These are phyloP conservation scores for Naumovozyma baii DNA, from an alignment of 805 yeast species.

Conservation along the genomic window DNA sequence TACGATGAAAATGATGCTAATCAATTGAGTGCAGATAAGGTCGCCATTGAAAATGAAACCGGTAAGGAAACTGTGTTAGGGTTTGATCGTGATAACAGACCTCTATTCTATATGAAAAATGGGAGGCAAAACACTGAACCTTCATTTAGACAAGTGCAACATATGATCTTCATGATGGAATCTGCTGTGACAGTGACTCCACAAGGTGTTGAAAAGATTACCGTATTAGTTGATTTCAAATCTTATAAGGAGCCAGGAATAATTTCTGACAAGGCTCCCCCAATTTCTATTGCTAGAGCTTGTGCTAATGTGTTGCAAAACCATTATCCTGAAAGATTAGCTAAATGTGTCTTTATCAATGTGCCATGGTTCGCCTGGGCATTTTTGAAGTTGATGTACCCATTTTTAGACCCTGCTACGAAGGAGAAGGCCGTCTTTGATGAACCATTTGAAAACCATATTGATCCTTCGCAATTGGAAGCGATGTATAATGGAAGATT, in stretches of 20 bases:
- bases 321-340: slow-evolving; percentile 51
- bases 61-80: slow-evolving; percentile 49
- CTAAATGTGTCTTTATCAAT: slow-evolving; percentile 43
- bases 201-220: slow-evolving; percentile 48
- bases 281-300: slow-evolving; percentile 42
- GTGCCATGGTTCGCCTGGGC: slow-evolving; percentile 51
- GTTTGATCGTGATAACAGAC: slow-evolving; percentile 44
- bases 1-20: slow-evolving; percentile 29
- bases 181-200: slow-evolving; percentile 44
- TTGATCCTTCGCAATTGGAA: slow-evolving; percentile 44
- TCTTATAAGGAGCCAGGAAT: slow-evolving; percentile 32
- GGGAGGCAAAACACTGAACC: slow-evolving; percentile 49
- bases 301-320: slow-evolving; percentile 42
- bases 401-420: slow-evolving; percentile 51
- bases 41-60: slow-evolving; percentile 40
- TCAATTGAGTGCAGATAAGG: slow-evolving; percentile 34
- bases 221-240: slow-evolving; percentile 47
- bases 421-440: slow-evolving; percentile 49
- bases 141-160: slow-evolving; percentile 44
- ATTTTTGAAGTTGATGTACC: slow-evolving; percentile 46
- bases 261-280: slow-evolving; percentile 37
- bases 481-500: slow-evolving; percentile 38
- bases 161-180: slow-evolving; percentile 49
- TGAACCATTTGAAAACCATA: slow-evolving; percentile 46
- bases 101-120: slow-evolving; percentile 42